A percentile compares a stretch with the other conserved stretches of the same genome.
These are phyloP conservation scores for Vitis amurensis DNA, from an alignment of 164 flowering plant species.

Conservation along the genomic window DNA sequence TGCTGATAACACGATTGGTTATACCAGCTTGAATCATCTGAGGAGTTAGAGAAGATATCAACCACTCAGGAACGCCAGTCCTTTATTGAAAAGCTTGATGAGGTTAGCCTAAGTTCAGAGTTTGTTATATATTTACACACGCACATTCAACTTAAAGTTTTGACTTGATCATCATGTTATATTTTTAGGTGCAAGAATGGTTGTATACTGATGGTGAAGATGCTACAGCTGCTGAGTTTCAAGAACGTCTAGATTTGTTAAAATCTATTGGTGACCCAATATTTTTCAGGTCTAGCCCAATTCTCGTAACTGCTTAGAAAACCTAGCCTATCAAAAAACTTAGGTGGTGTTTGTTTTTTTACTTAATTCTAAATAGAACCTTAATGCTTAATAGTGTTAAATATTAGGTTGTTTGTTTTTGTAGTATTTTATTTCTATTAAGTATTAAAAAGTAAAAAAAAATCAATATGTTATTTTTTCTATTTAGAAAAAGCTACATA, in stretches of 20 bases:
- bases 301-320: no score
- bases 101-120: slow-evolving; percentile 37
- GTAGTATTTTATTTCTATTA: no score
- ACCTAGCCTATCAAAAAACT: no score
- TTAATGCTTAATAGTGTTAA: no score
- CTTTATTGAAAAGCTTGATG: slow-evolving; percentile 79
- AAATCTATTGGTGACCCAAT: slow-evolving; percentile 87
- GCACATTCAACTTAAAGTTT: not conserved
- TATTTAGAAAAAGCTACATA: no score
- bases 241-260: slow-evolving; percentile 59
- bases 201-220: slow-evolving; percentile 96
- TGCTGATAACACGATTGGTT: slow-evolving; percentile 7
- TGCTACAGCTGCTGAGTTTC: slow-evolving; percentile 80
- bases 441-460: no score
- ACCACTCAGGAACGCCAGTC: slow-evolving; percentile 71
- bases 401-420: no score
- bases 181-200: slow-evolving; percentile 91
- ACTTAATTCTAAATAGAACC: no score
- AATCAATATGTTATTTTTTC: no score
- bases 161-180: not conserved
- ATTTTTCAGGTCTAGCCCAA: slow-evolving; percentile 65
- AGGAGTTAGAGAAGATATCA: slow-evolving; percentile 60
- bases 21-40: slow-evolving; percentile 74
- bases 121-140: no score
- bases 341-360: no score